Base-by-base conservation (phyloP, 345 rosid genomes). In the Salix viminalis region DNA sequence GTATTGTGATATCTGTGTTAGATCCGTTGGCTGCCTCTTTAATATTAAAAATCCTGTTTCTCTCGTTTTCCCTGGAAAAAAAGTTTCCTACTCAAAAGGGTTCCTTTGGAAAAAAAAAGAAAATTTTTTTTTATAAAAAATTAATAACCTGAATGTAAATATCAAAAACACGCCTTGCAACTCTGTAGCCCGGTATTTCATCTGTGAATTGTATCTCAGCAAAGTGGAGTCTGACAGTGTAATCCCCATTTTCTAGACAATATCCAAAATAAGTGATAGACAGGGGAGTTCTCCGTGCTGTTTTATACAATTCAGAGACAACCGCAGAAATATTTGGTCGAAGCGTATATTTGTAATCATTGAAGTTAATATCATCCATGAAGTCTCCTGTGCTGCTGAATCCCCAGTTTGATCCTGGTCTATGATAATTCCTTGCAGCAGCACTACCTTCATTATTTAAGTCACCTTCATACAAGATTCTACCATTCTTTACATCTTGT, bases 331-430 rank as follows among this genome's bases (percentile, higher is more conserved):
- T 28, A 28, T 26, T 28, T 28, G 30, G 0, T 28, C 30, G 2
- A 6, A 39, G 42, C 42, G 42, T 39, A 39, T 39, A 39, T 39
- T 8, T 39, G 2, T 39, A 0, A 39, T 0, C 2, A 39, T 39
- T 1, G 42, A 0, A 0, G 2, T 8, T 0, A 0, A 0, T 0
- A 12, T 41, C 71, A 71, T 71, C 44, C 74, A 71, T 30, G 74
- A 15, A 71, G 30, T 52, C 64, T 32, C 74, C 74, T 16, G 74
- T 30, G 42, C 65, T 71, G 26, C 74, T 71, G 30, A 71, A 52
- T 52, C 74, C 74, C 74, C 74, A 52, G 46, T 71, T 71, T 71
- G 41, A 15, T 52, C 8, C 2, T 1, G 0, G 1, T 6, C 19
- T 32, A 5, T 50, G 9, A 18, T 6, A 39, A 39, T 2, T 30